Evolutionary conservation across 352 stramenopile genomes (phyloP).

Genomic region (Phytophthora palmivora): DNA sequence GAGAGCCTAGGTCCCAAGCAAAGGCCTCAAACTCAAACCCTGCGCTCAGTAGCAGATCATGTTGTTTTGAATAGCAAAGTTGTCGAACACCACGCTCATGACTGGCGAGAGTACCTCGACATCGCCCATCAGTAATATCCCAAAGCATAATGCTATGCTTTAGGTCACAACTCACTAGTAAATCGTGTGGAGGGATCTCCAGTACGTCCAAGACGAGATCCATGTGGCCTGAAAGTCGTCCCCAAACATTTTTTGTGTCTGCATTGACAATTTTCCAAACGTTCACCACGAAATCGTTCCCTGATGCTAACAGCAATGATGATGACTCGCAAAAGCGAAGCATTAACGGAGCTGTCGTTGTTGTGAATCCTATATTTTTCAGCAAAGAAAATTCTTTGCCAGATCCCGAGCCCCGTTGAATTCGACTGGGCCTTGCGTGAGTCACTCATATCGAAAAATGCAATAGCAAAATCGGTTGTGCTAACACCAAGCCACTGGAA

Average conservation of each 20-base stretch:
- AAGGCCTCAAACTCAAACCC: constrained; percentile 88
- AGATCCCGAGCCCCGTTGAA: constrained; percentile 10
- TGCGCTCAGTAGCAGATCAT: constrained; percentile 80
- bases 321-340: constrained; percentile 72
- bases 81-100: constrained; percentile 79
- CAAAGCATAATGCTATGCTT: constrained; percentile 78
- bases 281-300: constrained; percentile 77
- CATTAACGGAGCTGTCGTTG: constrained; percentile 62
- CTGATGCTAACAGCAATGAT: constrained; percentile 59
- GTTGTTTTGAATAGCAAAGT: constrained; percentile 77
- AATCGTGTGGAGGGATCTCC: constrained; percentile 74
- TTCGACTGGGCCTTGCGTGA: constrained; percentile 37
- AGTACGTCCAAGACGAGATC: constrained; percentile 77
- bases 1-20: constrained; percentile 83
- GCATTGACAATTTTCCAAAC: constrained; percentile 71
- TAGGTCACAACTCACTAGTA: constrained; percentile 82
- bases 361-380: constrained; percentile 64
- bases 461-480: constrained; percentile 81
- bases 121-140: constrained; percentile 79
- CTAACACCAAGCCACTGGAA: constrained; percentile 72
- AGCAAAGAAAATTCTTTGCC: constrained; percentile 51
- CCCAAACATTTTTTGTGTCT: constrained; percentile 67
- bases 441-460: constrained; percentile 85
- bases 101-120: constrained; percentile 56
- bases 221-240: constrained; percentile 52